These are phyloP conservation scores for Trichoderma harzianum DNA, from an alignment of 2,329 filamentous ascomycete species.

Conservation along the genomic window DNA sequence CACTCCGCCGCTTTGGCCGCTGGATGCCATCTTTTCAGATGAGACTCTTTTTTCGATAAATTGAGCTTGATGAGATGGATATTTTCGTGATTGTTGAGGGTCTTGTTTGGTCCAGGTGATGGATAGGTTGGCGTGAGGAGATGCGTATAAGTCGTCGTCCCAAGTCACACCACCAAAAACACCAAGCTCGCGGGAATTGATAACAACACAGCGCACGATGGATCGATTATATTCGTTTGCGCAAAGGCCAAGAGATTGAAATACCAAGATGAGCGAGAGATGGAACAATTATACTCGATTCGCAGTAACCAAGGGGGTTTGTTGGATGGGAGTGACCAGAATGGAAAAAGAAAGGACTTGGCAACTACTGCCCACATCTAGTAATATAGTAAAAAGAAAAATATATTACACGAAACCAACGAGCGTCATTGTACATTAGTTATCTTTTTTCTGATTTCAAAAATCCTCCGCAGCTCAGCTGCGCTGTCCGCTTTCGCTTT, in stretches of 20 bases:
- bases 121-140: not conserved
- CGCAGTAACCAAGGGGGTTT: not conserved
- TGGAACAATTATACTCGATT: not conserved
- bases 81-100: not conserved
- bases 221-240: not conserved
- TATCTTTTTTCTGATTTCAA: not conserved
- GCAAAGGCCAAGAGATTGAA: not conserved
- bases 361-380: not conserved
- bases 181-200: not conserved
- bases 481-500: not conserved
- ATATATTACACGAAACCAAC: not conserved
- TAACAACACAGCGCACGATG: not conserved
- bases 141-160: not conserved
- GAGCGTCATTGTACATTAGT: conserved; percentile 6
- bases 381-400: not conserved
- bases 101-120: not conserved
- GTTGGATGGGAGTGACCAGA: not conserved
- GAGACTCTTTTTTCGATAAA: not conserved
- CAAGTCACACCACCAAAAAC: not conserved
- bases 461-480: conserved; percentile 1
- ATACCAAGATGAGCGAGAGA: not conserved
- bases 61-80: not conserved
- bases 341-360: not conserved
- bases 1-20: not conserved
- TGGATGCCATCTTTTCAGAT: not conserved